phyloP scores from a whole-genome alignment of 2,329 filamentous ascomycete species.

The Neofusicoccum ribis region DNA sequence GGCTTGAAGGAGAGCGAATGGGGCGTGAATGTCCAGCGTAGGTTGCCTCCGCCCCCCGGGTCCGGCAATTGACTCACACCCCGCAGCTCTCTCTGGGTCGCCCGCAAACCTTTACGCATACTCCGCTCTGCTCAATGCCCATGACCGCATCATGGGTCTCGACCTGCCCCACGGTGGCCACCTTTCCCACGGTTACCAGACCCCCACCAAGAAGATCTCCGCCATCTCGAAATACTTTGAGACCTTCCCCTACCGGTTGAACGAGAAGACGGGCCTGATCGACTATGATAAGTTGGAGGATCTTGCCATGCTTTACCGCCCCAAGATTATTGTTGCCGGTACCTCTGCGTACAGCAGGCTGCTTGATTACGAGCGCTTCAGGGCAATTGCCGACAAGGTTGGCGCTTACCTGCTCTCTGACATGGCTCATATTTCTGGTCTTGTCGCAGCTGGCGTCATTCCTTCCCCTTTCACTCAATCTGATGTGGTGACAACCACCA shows the following conservation, averaged over 20 bases:
- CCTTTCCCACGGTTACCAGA: constrained; percentile 96
- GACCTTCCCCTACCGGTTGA: constrained; percentile 93
- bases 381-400: constrained; percentile 88
- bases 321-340: constrained; percentile 93
- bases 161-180: constrained; percentile 96
- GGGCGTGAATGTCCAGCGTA: constrained; percentile 97
- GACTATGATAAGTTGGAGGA: constrained; percentile 94
- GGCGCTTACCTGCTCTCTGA: constrained; percentile 95
- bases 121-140: constrained; percentile 85
- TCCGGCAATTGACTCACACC: constrained; percentile 23
- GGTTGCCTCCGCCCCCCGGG: constrained; percentile 21
- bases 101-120: constrained; percentile 81
- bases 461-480: constrained; percentile 89
- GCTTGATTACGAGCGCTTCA: constrained; percentile 96
- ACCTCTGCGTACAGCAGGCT: constrained; percentile 97
- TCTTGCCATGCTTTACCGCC: constrained; percentile 87
- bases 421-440: constrained; percentile 98
- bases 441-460: constrained; percentile 90
- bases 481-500: constrained; percentile 97
- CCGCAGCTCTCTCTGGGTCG: constrained; percentile 72
- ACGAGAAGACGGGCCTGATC: constrained; percentile 89
- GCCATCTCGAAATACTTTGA: constrained; percentile 99
- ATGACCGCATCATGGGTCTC: constrained; percentile 95
- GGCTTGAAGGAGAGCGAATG: constrained; percentile 82
- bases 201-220: constrained; percentile 79